Base-by-base conservation (phyloP, 164 flowering plant species). In the Santalum album region DNA sequence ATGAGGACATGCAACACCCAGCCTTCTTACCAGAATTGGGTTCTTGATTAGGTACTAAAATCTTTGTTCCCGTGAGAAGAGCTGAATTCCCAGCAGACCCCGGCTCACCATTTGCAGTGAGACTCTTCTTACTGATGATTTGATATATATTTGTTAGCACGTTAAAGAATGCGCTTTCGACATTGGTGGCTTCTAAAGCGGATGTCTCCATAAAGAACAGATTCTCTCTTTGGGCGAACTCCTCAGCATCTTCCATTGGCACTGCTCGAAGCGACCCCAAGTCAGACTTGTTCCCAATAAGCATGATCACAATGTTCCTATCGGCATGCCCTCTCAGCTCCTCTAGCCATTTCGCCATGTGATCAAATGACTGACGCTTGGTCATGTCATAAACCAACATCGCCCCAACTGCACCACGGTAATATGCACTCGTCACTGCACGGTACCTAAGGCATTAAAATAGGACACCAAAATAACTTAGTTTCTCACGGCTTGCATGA, bases 401-500 rank as follows among this genome's bases (percentile, higher is more conserved):
- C 39, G 87, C 90, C 21, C 90, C 90, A 3, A 81, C 84, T 43
- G 90, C 90, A 18, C 90, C 90, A 12, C 90, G 56, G 67, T 83
- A 83, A 49, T 83, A 83, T 53, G 90, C 90, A 57, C 90, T 84
- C n/a, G 90, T 84, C 51, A 84, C 90, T 20, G 90, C 90, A 20
- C 90, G 68, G 55, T 84, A 84, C 78, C 90, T 84, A 66, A 29
- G 34, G 12, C 22, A 19, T 46, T 46, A 3, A 6, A 3, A 46
- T 46, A 64, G 49, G 18, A 51, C 19, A 43, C n/a, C n/a, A n/a
- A n/a, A n/a, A n/a, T n/a, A n/a, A n/a, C n/a, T n/a, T n/a, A n/a
- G n/a, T n/a, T n/a, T n/a, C n/a, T n/a, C n/a, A n/a, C n/a, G n/a
- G n/a, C n/a, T n/a, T n/a, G n/a, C n/a, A n/a, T n/a, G n/a, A n/a